These are phyloP conservation scores for Neurospora sp. DNA, from an alignment of 495 filamentous ascomycete genomes.

Conservation along the genomic window DNA sequence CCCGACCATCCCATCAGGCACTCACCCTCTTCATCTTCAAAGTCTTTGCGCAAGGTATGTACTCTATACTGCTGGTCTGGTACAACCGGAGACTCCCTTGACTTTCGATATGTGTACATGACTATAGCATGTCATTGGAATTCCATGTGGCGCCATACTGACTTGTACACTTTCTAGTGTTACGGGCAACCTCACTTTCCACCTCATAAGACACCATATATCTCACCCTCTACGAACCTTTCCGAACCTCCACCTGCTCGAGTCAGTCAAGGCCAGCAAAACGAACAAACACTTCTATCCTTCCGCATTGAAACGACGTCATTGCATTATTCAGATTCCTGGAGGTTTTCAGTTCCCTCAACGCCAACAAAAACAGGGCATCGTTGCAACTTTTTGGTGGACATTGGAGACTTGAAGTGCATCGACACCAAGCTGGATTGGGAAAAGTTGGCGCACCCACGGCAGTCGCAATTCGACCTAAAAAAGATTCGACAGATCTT, in stretches of 20 bases:
- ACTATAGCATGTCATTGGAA: neutral
- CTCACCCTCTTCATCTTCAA: neutral
- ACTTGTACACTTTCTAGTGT: neutral
- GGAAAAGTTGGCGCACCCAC: neutral
- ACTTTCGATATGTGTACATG: neutral
- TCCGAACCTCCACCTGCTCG: neutral
- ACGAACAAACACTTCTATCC: neutral
- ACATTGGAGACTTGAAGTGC: constrained; percentile 1
- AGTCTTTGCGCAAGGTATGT: neutral
- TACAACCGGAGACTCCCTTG: neutral
- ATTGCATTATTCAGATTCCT: neutral
- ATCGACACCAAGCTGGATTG: neutral
- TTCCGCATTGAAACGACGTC: neutral
- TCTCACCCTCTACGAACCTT: neutral
- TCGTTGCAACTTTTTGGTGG: constrained; percentile 1
- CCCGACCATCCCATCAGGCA: neutral
- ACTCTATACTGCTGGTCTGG: neutral
- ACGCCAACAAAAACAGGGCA: neutral
- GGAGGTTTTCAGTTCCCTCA: neutral
- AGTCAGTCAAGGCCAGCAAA: neutral
- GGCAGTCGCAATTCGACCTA: neutral
- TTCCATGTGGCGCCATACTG: neutral
- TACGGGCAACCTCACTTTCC: neutral
- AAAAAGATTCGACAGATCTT: neutral
- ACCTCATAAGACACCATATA: neutral